Evolutionary conservation across 768 basidiomycete species (phyloP), one percentile per base, ranked within the genome.

Genomic region (Mycena metata): DNA sequence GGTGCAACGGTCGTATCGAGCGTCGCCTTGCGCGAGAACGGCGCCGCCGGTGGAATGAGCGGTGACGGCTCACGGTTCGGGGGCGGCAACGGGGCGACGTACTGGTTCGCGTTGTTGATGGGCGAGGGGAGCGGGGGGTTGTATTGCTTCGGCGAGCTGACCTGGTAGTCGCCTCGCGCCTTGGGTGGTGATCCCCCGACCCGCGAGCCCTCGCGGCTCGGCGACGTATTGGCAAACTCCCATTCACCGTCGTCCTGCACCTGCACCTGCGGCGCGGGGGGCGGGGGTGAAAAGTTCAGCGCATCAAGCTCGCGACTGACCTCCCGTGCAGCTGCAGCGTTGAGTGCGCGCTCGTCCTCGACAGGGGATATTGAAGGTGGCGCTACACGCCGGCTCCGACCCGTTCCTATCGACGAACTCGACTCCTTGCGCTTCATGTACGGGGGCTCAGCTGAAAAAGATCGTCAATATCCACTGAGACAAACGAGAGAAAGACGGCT

Each of bases 251-350:
- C 67, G 19, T 24, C 26, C 16, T 42, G 58, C 42, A 43, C 51
- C 57, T 63, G 59, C 35, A 30, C 33, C 42, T 67, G 65, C 17
- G 58, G 36, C 56, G 60, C 64, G 30, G 60, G 35, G 7, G 76
- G 77, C 17, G 79, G 77, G 42, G 72, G 77, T n/a, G n/a, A n/a
- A 43, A 78, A 74, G 64, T 81, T 83, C 19, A 92, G 77, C 21
- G 87, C 82, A 63, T 91, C 89, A 55, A 92, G 72, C 73, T 92
- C 92, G 15, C 87, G 84, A 15, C 85, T 85, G 1, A 94, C 83
- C 75, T 91, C 91, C 19, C 88, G 84, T 6, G 91, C 91, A 30
- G 89, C 91, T 19, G 91, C 92, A 1, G 86, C 88, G 70, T 90
- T 88, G 33, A 87, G 82, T n/a, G 81, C 82, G 4, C 76, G 79